Base-by-base conservation (phyloP, 495 filamentous ascomycete genomes). In the Penicillium longicatenatum region DNA sequence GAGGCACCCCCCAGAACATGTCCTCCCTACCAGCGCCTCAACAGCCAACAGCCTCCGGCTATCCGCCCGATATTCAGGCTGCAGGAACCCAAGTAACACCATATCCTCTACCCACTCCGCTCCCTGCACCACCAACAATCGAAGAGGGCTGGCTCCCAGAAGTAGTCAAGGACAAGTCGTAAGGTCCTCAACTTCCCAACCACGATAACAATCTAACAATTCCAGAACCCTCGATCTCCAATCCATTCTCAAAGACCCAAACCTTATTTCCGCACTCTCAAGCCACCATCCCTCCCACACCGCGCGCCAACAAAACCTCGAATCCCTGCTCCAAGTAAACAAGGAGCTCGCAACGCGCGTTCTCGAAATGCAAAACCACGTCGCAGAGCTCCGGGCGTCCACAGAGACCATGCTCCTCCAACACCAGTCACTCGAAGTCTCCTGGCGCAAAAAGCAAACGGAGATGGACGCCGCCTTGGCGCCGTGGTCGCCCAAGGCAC, bases 391-490 rank as follows among this genome's bases (percentile, higher is more conserved):
- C 30, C 88, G 92, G 55, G 75, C 80, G 20, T 73, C 75, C 8
- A 87, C 89, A 0, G 91, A 97, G 69, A 84, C 88, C 2, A 88
- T 92, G 49, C 84, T 98, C 2, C 84, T 98, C 1, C 81, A 86
- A 3, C 84, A 93, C 19, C 89, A 91, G 65, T 91, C 89, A 6
- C 85, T 97, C 3, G 94, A 97, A 67, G 86, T 90, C n/a, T 85
- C 88, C 55, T 97, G 94, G 92, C 85, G 89, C 42, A 82, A 86
- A 46, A 96, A 95, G 70, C 90, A 97, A 69, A 78, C 81, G 4
- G 90, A 91, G 54, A 94, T 96, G 87, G 94, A 98, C 67, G 73
- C 81, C 5, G 91, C 90, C 9, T 75, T 98, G 47, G 85, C 87
- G 57, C 89, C 89, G 10, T 98, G 94, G 76, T 87, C 89, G 33